Conservation (phyloP, 768 basidiomycete species). For the Amanita pseudoporphyria region DNA sequence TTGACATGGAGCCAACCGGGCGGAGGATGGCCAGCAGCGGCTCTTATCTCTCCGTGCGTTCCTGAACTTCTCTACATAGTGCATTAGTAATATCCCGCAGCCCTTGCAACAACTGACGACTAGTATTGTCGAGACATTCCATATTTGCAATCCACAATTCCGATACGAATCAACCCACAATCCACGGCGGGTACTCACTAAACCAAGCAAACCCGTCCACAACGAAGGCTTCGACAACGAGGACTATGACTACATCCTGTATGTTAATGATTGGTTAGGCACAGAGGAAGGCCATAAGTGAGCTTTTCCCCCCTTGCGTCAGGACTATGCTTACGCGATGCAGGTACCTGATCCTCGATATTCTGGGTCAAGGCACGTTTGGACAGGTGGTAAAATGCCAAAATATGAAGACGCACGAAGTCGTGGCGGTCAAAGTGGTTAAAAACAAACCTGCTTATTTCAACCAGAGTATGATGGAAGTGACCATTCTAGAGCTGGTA, state of each 20-base stretch:
- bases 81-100: slow-evolving; percentile 20
- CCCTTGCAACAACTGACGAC: slow-evolving; percentile 69
- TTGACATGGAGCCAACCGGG: slow-evolving; percentile 51
- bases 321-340: slow-evolving; percentile 7
- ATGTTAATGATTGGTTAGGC: slow-evolving; percentile 97
- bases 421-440: slow-evolving; percentile 98
- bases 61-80: not conserved
- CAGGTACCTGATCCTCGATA: slow-evolving; percentile 95
- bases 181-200: slow-evolving; percentile 92
- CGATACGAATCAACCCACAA: slow-evolving; percentile 93
- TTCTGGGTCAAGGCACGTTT: slow-evolving; percentile 97
- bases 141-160: slow-evolving; percentile 91
- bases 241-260: slow-evolving; percentile 98
- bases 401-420: slow-evolving; percentile 98
- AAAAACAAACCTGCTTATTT: slow-evolving; percentile 99
- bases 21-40: slow-evolving; percentile 75
- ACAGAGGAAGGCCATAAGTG: slow-evolving; percentile 93
- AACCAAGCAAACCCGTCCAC: slow-evolving; percentile 90
- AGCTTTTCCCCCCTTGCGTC: slow-evolving; percentile 21
- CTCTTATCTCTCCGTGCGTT: slow-evolving; percentile 70
- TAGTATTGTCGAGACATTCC: slow-evolving; percentile 83
- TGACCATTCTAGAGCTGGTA: slow-evolving; percentile 93
- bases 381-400: slow-evolving; percentile 99
- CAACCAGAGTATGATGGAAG: slow-evolving; percentile 99
- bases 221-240: slow-evolving; percentile 99